A percentile compares a stretch with the other conserved stretches of the same genome.
phyloP scores from a whole-genome alignment of 2,329 filamentous ascomycete genomes.

The Ophiostoma populinum region DNA sequence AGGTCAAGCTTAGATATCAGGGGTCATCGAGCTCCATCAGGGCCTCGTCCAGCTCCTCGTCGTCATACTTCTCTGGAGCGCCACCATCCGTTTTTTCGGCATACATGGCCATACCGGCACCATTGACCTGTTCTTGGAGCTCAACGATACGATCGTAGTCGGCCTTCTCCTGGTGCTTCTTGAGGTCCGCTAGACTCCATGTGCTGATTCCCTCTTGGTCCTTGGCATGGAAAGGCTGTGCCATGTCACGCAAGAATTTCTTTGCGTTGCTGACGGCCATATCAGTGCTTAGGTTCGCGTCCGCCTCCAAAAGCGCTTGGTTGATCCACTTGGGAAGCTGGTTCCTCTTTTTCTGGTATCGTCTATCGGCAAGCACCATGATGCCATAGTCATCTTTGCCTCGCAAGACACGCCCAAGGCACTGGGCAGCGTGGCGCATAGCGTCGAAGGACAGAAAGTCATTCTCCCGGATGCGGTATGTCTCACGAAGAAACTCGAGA shows the following conservation, averaged over 20 bases:
- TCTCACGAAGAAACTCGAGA: constrained; percentile 90
- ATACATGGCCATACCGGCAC: constrained; percentile 10
- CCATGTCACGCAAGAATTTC: constrained; percentile 81
- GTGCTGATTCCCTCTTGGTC: constrained; percentile 67
- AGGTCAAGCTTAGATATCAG: too few species aligned
- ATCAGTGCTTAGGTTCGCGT: constrained; percentile 83
- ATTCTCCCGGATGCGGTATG: constrained; percentile 89
- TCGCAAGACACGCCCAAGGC: constrained; percentile 78
- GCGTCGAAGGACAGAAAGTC: constrained; percentile 98
- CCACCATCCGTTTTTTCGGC: constrained; percentile 14
- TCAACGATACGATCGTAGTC: constrained; percentile 51
- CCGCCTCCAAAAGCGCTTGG: constrained; percentile 67
- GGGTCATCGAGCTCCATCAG: constrained; percentile 18
- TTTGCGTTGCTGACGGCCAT: constrained; percentile 84
- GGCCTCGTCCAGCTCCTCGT: constrained; percentile 33
- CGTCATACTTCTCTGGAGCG: constrained; percentile 17
- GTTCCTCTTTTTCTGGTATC: constrained; percentile 77
- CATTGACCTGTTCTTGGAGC: constrained; percentile 28
- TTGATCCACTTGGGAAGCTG: constrained; percentile 97
- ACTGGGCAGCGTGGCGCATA: constrained; percentile 97
- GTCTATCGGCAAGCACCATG: constrained; percentile 90
- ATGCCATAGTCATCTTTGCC: constrained; percentile 99
- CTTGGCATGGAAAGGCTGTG: constrained; percentile 65
- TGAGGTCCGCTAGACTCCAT: constrained; percentile 51
- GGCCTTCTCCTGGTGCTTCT: constrained; percentile 53